Evolutionary conservation across 441 rosid species (phyloP), one percentile per base, ranked within the genome.

Genomic region (Corymbia calophylla): DNA sequence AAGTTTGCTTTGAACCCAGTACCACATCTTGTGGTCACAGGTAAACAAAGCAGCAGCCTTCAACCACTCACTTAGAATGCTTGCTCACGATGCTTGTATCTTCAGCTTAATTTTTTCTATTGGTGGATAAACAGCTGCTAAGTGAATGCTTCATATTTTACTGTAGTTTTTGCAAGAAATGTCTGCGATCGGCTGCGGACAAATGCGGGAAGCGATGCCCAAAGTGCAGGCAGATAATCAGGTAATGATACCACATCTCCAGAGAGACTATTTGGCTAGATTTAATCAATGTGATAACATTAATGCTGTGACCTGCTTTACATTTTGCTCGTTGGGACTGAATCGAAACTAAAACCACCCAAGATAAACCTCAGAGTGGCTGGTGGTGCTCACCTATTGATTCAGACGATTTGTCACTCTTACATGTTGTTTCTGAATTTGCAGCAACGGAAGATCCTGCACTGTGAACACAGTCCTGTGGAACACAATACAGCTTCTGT

Each of bases 21-120:
- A 97, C 99, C 90, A 98, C 99, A 88, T 89, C 99, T 91, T 97
- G 99, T 92, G 99, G 99, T 88, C 99, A 98, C 94, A 98, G 99
- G 98, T 97, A 90, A 92, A 87, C 14, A 35, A 77, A 56, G 87
- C 87, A 87, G 19, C 58, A 86, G 66, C 49, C 70, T 55, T 27
- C 48, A 17, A 55, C 68, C 31, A 21, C 35, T 18, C 54, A 18
- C n/a, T 13, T 60, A 62, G 73, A 77, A 32, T 27, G 32, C 51
- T 88, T 89, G 6, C 32, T 17, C 21, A 86, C 60, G 32, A 13
- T 88, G 51, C 55, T 49, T 88, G 25, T 35, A 14, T 77, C 39
- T 51, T 53, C 51, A 32, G 53, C 35, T 29, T 29, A 16, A 58
- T 84, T 56, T 44, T 39, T 84, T 31, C 48, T 25, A 64, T 86